Evolutionary conservation across 352 stramenopile genomes (phyloP), one percentile per base, ranked within the genome.

Genomic region (Phytophthora hibernalis): DNA sequence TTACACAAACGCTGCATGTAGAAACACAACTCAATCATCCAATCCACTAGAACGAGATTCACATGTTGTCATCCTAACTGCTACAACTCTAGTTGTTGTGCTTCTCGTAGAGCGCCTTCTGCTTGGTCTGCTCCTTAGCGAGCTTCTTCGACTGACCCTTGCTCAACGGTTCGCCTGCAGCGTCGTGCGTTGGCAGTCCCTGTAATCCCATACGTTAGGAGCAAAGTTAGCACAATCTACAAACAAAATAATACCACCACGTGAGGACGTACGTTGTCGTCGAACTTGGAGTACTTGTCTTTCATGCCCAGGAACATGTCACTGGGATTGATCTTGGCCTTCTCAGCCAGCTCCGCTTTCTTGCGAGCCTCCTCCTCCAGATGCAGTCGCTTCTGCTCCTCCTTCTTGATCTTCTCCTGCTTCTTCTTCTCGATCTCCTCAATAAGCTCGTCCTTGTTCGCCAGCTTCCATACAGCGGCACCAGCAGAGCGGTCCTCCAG

Each of bases 61-160:
- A 24, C 40, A 20, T 26, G 26, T 47, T 26, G 26, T 47, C 4
- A 47, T 47, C 40, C 24, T 43, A 51, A 51, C 20, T 51, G 13
- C 12, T 33, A 33, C 44, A 33, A 13, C 3, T 30, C 44, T 33
- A 51, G 44, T 80, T 72, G 61, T 72, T 76, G 62, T 89, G 74
- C 76, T 96, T 95, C 22, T 96, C 85, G 65, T 89, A 95, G 2
- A 96, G 75, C 65, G 95, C 87, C 68, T 96, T 96, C 68, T 99
- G 98, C 79, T 99, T 99, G 45, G 90, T 80, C 73, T 96, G 90
- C 48, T 99, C 96, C 79, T 99, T 99, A 18, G 87, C 81, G 53
- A 99, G 83, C 77, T 99, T 99, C 82, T 99, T 99, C 51, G 93
- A 79, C 28, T 89, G 77, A 50, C 88, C 97, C 84, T 99, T 99